Conservation (phyloP, 1,284 basidiomycete species). For the Apiotrichum sp. region DNA sequence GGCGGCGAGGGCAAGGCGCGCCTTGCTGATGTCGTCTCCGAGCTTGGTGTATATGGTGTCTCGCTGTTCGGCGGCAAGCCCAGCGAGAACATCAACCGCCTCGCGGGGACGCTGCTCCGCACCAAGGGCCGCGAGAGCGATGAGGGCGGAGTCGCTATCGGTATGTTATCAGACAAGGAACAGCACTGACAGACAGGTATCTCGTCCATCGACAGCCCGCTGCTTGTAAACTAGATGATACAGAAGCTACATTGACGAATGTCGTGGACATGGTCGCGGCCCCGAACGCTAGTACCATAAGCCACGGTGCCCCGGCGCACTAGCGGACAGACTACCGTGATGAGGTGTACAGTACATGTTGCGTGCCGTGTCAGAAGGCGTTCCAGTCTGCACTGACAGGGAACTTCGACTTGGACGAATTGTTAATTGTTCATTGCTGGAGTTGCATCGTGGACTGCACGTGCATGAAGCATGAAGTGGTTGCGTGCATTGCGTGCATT, state of each 20-base stretch:
- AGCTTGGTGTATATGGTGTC: conserved; percentile 89
- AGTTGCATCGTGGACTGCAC: too few species aligned
- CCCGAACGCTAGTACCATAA: too few species aligned
- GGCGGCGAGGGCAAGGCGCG: conserved; percentile 44
- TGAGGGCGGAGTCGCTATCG: conserved; percentile 90
- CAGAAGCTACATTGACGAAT: not conserved
- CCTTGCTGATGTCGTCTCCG: conserved; percentile 71
- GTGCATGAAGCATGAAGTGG: too few species aligned
- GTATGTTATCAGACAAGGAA: conserved; percentile 55
- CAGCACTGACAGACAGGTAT: conserved; percentile 25
- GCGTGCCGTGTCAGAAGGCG: too few species aligned
- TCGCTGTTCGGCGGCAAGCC: conserved; percentile 59
- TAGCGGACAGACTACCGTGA: too few species aligned
- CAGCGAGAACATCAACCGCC: conserved; percentile 53
- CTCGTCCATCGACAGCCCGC: conserved; percentile 40
- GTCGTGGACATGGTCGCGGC: too few species aligned
- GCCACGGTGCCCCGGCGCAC: too few species aligned
- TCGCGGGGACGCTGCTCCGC: conserved; percentile 78
- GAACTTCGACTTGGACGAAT: too few species aligned
- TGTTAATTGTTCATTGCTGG: too few species aligned
- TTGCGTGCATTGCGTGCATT: too few species aligned
- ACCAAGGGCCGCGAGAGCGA: conserved; percentile 90
- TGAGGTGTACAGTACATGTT: too few species aligned
- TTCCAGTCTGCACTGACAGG: too few species aligned
- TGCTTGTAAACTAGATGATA: conserved; percentile 21